These are phyloP conservation scores for Pyrenophora seminiperda DNA, from an alignment of 2,329 filamentous ascomycete species.

Conservation along the genomic window DNA sequence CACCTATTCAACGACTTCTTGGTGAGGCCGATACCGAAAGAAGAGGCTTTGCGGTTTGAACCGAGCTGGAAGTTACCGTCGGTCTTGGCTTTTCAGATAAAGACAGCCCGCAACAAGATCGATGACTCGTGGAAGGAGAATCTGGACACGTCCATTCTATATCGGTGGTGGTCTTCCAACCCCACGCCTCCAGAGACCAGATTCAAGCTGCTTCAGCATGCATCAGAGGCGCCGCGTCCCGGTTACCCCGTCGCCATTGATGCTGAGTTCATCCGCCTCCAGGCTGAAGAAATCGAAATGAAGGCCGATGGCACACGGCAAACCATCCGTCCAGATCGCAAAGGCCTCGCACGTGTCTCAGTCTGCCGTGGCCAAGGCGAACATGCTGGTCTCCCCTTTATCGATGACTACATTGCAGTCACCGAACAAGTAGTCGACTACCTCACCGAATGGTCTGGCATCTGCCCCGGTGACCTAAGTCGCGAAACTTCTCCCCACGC, in stretches of 20 bases:
- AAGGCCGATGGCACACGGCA: conserved; percentile 92
- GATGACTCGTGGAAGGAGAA: conserved; percentile 85
- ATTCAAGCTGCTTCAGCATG: conserved; percentile 63
- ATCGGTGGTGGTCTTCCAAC: conserved; percentile 67
- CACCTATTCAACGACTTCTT: conserved; percentile 98
- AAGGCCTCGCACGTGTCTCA: conserved; percentile 90
- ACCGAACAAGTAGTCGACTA: conserved; percentile 93
- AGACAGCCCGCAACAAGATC: conserved; percentile 77
- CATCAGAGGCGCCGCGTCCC: conserved; percentile 69
- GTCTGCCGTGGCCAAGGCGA: conserved; percentile 81
- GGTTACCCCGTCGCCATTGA: conserved; percentile 86
- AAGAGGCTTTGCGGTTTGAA: conserved; percentile 89
- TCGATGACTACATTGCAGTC: conserved; percentile 95
- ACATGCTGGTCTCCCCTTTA: conserved; percentile 82
- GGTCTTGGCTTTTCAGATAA: conserved; percentile 83
- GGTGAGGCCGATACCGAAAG: conserved; percentile 76
- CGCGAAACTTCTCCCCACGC: conserved; percentile 78
- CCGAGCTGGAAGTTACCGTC: conserved; percentile 91
- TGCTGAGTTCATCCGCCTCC: conserved; percentile 92
- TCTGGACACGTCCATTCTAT: conserved; percentile 84
- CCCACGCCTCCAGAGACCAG: conserved; percentile 56
- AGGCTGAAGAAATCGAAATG: conserved; percentile 93
- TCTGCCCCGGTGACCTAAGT: conserved; percentile 83
- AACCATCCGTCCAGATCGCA: conserved; percentile 87
- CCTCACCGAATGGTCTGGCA: conserved; percentile 90